These are phyloP conservation scores for Striga hermonthica DNA, from an alignment of 305 asterid genomes.

Conservation along the genomic window DNA sequence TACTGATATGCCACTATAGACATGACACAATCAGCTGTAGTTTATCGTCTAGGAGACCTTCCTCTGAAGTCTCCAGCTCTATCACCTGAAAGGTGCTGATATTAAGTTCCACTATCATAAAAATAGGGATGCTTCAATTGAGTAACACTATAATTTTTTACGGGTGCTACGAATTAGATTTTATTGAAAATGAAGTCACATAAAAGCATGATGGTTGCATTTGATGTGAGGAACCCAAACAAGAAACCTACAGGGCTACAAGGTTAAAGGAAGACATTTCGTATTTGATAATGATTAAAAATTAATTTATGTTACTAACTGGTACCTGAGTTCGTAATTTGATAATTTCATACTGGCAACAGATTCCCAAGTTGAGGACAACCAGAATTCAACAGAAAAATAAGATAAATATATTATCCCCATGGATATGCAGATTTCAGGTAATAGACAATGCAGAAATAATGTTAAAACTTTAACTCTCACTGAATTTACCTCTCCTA, in stretches of 20 bases:
- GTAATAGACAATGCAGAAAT: too few species aligned
- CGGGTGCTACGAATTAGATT: conserved; percentile 1
- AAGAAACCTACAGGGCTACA: not conserved
- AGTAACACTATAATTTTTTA: conserved; percentile 24
- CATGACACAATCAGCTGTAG: conserved; percentile 21
- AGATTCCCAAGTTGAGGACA: conserved; percentile 43
- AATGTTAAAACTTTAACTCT: too few species aligned
- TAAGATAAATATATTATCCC: conserved; percentile 7
- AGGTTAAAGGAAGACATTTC: not conserved
- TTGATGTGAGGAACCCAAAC: not conserved
- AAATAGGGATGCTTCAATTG: conserved; percentile 29
- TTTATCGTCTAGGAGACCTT: conserved; percentile 50
- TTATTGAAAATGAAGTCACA: not conserved
- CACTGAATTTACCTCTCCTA: too few species aligned
- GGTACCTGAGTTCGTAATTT: conserved; percentile 49
- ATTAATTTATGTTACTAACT: conserved; percentile 17
- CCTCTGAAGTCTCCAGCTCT: conserved; percentile 58
- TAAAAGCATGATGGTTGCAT: not conserved
- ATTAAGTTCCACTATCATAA: conserved; percentile 50
- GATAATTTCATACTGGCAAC: conserved; percentile 38
- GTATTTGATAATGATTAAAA: not conserved
- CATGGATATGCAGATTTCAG: not conserved
- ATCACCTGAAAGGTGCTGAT: conserved; percentile 62
- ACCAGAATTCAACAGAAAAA: conserved; percentile 32
- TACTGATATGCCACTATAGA: conserved; percentile 20